Percentiles rank a stretch among this genome's conserved stretches.
These are phyloP conservation scores for Medicago arabica DNA, from an alignment of 306 rosid genomes.

Conservation along the genomic window DNA sequence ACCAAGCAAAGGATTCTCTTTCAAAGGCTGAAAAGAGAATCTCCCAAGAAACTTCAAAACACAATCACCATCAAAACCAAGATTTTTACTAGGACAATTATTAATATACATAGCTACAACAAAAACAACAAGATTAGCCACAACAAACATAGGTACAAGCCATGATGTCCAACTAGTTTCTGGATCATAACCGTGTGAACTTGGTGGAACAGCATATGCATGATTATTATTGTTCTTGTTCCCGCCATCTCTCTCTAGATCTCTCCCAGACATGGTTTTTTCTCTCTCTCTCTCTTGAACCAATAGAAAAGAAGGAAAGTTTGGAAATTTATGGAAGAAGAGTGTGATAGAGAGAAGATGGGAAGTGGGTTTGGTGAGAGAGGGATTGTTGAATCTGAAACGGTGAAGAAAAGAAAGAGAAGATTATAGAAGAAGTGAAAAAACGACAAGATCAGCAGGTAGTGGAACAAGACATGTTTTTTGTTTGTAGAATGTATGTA, in stretches of 20 bases:
- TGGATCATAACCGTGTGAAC: conserved; percentile 48
- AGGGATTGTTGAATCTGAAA: conserved; percentile 45
- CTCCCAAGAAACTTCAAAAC: conserved; percentile 64
- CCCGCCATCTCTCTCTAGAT: conserved; percentile 64
- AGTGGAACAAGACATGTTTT: conserved; percentile 32
- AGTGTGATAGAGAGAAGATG: background rate
- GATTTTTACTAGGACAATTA: conserved; percentile 66
- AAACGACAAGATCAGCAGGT: background rate
- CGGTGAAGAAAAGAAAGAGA: background rate
- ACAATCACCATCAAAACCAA: conserved; percentile 52
- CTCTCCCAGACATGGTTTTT: conserved; percentile 57
- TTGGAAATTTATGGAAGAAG: conserved; percentile 5
- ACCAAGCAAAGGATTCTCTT: conserved; percentile 82
- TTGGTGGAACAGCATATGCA: conserved; percentile 31
- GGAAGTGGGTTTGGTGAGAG: conserved; percentile 20
- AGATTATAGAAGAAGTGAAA: too few relatives aligned
- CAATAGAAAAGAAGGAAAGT: background rate
- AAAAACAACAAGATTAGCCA: conserved; percentile 65
- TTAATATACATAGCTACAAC: conserved; percentile 70
- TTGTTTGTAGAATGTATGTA: conserved; percentile 47
- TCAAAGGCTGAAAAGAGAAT: conserved; percentile 76
- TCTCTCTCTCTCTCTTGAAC: background rate
- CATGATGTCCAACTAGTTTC: conserved; percentile 80
- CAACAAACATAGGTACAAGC: conserved; percentile 79
- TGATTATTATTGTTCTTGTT: conserved; percentile 39